Conservation (phyloP, 2,329 filamentous ascomycete genomes). For the Tolypocladium tropicale region DNA sequence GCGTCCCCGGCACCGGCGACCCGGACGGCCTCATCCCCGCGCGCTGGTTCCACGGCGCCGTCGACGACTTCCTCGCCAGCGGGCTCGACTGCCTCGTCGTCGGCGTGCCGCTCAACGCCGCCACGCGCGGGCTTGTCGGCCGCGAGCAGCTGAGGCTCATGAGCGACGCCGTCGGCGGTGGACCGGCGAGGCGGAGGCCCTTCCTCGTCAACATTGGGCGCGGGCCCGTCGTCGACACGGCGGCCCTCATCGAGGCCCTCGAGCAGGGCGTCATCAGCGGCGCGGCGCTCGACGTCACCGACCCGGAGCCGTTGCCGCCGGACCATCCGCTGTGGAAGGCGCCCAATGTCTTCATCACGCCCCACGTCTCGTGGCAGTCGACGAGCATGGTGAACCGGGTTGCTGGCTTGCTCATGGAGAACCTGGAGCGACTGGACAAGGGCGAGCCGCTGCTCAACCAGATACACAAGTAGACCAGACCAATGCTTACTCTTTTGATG, state of each 20-base stretch:
- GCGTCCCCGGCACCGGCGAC: conserved; percentile 51
- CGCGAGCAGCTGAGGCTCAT: conserved; percentile 31
- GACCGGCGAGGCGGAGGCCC: conserved; percentile 11
- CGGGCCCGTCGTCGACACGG: conserved; percentile 29
- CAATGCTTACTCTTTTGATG: too few species aligned
- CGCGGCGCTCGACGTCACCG: conserved; percentile 61
- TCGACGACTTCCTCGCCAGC: conserved; percentile 31
- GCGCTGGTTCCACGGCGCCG: conserved; percentile 30
- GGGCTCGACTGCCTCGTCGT: conserved; percentile 34
- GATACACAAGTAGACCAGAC: neutral
- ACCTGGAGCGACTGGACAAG: conserved; percentile 16
- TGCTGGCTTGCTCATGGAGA: conserved; percentile 15
- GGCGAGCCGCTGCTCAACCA: conserved; percentile 16
- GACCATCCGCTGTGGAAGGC: conserved; percentile 55
- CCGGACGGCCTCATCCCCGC: conserved; percentile 28
- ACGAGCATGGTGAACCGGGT: conserved; percentile 15
- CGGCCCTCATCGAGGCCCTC: conserved; percentile 48
- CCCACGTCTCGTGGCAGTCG: conserved; percentile 26
- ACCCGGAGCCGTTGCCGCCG: conserved; percentile 58
- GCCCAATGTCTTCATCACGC: conserved; percentile 50
- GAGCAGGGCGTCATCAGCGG: conserved; percentile 31
- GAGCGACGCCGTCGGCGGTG: neutral
- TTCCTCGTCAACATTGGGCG: conserved; percentile 59
- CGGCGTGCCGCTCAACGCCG: conserved; percentile 27
- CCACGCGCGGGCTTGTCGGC: conserved; percentile 31